Base-by-base conservation (phyloP, 306 rosid genomes). In the Dalbergia oliveri region DNA sequence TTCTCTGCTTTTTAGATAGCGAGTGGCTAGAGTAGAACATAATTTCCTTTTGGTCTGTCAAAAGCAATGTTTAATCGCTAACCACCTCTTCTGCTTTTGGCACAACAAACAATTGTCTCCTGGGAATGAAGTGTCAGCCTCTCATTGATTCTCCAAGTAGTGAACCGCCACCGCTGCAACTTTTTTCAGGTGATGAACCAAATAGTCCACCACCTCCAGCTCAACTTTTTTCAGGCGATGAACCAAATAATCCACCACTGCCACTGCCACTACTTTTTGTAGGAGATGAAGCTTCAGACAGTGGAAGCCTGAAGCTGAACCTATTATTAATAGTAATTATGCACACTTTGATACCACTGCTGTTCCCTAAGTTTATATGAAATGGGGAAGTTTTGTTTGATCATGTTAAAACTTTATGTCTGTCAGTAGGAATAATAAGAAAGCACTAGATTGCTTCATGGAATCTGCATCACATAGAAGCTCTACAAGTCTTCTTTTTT, bases 71-170 rank as follows among this genome's bases (percentile, higher is more conserved):
- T 63, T 14, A 5, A 7, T 59, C 50, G 56, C 49, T 69, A 23
- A 64, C 75, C n/a, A 15, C 14, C 39, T 5, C 1, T 50, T 60
- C 15, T 77, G 34, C 6, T 34, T 71, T 37, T 53, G 73, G 84
- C 58, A 67, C 83, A 49, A 66, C 63, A 66, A 78, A 73, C 33
- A 79, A 73, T 67, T 83, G 83, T 19, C 72, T 83, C 9, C 58
- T 37, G 9, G 84, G 73, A 73, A 83, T 73, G 73, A 59, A 49
- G 72, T 78, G 83, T 66, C 34, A 57, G 10, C 71, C 72, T 15
- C 80, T 66, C 5, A 31, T 5, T 5, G 31, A 33, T 62, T 63
- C 82, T 61, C 60, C 65, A 68, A 75, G 5, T 45, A 60, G 19
- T 13, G 8, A 4, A 21, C 18, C 57, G 43, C 12, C 74, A 14